These are phyloP conservation scores for Artemisia annua DNA, from an alignment of 129 eudicot genomes.

Conservation along the genomic window DNA sequence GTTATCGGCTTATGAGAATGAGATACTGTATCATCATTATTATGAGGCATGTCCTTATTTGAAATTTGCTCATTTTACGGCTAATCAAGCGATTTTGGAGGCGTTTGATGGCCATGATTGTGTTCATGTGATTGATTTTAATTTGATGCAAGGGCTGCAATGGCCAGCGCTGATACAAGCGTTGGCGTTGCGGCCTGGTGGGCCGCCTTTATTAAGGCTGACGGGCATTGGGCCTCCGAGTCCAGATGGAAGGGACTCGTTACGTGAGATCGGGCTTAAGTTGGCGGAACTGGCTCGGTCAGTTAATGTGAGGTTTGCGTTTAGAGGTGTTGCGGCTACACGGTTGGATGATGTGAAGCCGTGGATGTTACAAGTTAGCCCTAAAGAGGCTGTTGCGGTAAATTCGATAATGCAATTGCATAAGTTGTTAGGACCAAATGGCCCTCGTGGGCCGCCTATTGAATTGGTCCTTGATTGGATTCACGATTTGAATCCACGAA, in stretches of 20 bases:
- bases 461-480: conserved; percentile 55
- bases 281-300: conserved; percentile 68
- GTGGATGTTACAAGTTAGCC: conserved; percentile 61
- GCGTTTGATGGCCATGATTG: conserved; percentile 68
- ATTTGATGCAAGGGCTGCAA: conserved; percentile 76
- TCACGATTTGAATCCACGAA: conserved; percentile 50
- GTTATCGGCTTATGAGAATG: conserved; percentile 43
- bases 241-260: conserved; percentile 46
- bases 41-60: conserved; percentile 83
- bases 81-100: conserved; percentile 87
- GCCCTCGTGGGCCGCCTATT: conserved; percentile 34
- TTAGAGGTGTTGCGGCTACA: conserved; percentile 58
- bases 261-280: conserved; percentile 63
- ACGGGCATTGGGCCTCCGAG: conserved; percentile 75
- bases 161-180: conserved; percentile 96
- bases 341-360: conserved; percentile 60
- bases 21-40: conserved; percentile 55
- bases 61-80: conserved; percentile 88
- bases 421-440: conserved; percentile 39
- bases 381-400: conserved; percentile 67
- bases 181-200: conserved; percentile 71
- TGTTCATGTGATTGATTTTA: conserved; percentile 87
- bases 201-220: conserved; percentile 60
- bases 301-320: conserved; percentile 64
- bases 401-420: conserved; percentile 78